Conservation (phyloP, 805 yeast species). For the Pichia cabralensis region DNA sequence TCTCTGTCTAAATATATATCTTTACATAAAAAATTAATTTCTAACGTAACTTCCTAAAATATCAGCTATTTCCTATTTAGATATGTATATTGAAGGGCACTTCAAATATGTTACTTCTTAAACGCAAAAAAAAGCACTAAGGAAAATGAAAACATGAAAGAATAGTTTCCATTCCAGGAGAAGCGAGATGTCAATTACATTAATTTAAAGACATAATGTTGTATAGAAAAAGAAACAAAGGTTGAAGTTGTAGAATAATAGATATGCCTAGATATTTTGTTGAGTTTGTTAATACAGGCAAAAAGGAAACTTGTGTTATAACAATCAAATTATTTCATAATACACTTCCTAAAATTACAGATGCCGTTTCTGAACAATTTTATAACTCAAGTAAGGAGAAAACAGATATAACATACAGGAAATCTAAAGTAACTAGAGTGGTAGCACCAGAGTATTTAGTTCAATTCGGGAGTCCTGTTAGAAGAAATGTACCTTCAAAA, state of each 20-base stretch:
- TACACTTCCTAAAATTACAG: slow-evolving; percentile 7
- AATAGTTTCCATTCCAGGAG: too few species aligned
- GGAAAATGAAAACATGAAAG: too few species aligned
- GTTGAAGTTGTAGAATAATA: not conserved
- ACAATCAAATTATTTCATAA: slow-evolving; percentile 5
- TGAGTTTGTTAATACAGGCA: slow-evolving; percentile 4
- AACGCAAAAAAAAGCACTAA: too few species aligned
- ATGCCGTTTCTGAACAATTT: not conserved
- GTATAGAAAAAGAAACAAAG: not conserved
- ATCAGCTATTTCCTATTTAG: too few species aligned
- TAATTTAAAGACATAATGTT: too few species aligned
- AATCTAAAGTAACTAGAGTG: slow-evolving; percentile 16
- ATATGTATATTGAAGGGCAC: too few species aligned
- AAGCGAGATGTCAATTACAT: too few species aligned
- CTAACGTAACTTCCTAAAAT: too few species aligned
- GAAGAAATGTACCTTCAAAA: too few species aligned
- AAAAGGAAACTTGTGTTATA: slow-evolving; percentile 1
- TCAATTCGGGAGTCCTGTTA: slow-evolving; percentile 16
- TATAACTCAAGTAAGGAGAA: not conserved
- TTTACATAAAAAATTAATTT: too few species aligned
- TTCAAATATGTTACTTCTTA: too few species aligned
- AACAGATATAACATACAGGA: slow-evolving; percentile 7
- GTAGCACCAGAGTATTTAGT: slow-evolving; percentile 23
- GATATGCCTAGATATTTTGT: slow-evolving; percentile 7
- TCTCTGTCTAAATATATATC: too few species aligned